Conservation (phyloP, 2,329 filamentous ascomycete species). For the Bipolaris sorokiniana region DNA sequence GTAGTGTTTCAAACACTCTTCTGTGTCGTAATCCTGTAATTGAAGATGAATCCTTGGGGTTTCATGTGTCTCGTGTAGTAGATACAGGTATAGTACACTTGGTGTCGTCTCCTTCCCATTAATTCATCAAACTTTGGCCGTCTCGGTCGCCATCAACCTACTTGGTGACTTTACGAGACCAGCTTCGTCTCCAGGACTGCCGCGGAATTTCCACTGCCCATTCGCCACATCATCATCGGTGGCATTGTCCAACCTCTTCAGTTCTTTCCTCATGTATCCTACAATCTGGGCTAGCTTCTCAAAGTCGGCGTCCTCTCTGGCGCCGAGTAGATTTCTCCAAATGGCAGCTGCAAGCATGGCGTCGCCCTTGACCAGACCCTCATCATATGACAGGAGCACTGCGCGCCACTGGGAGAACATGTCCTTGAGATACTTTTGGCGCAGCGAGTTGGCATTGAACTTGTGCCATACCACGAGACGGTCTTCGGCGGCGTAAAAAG, state of each 20-base stretch:
- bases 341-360: slow-evolving; percentile 79
- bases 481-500: slow-evolving; percentile 88
- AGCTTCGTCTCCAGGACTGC: slow-evolving; percentile 51
- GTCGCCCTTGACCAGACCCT: slow-evolving; percentile 78
- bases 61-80: slow-evolving; percentile 6
- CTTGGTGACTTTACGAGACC: slow-evolving; percentile 33
- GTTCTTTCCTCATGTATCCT: slow-evolving; percentile 65
- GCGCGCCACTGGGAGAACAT: slow-evolving; percentile 94
- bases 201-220: slow-evolving; percentile 58
- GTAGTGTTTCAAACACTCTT: neutral
- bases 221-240: slow-evolving; percentile 59
- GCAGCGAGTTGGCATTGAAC: slow-evolving; percentile 60
- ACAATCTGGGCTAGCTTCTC: slow-evolving; percentile 66
- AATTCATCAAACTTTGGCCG: slow-evolving; percentile 10
- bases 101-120: neutral
- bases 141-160: slow-evolving; percentile 30
- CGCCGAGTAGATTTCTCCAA: slow-evolving; percentile 94
- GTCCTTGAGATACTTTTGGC: slow-evolving; percentile 76
- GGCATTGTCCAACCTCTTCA: slow-evolving; percentile 61
- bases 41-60: neutral
- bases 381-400: slow-evolving; percentile 81
- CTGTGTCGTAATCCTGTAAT: neutral
- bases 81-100: slow-evolving; percentile 10
- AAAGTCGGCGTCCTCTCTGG: slow-evolving; percentile 66
- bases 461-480: slow-evolving; percentile 83